phyloP scores from a whole-genome alignment of 805 yeast genomes.

The Yamadazyma ubonensis region DNA sequence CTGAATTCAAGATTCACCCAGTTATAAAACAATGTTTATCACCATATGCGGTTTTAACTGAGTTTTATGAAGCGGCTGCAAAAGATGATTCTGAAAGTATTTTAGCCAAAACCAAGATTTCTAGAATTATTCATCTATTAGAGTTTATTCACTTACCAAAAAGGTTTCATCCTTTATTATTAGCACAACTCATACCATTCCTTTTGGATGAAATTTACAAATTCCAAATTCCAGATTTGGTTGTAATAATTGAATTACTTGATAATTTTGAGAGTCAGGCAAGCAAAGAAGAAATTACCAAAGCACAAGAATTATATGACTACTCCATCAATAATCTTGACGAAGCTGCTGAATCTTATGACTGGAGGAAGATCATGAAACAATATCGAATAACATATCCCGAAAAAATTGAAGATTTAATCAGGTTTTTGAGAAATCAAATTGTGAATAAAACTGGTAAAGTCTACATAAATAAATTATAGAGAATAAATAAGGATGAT shows the following conservation, averaged over 20 bases:
- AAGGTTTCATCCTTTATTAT: slow-evolving; percentile 47
- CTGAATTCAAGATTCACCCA: slow-evolving; percentile 45
- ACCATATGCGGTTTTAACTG: slow-evolving; percentile 65
- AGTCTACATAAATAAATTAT: slow-evolving; percentile 28
- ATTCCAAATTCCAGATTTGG: slow-evolving; percentile 31
- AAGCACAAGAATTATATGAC: slow-evolving; percentile 31
- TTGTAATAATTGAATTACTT: slow-evolving; percentile 38
- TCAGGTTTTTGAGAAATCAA: slow-evolving; percentile 29
- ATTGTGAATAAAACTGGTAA: slow-evolving; percentile 33
- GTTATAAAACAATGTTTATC: slow-evolving; percentile 65
- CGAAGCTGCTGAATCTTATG: slow-evolving; percentile 22
- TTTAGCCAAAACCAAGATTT: slow-evolving; percentile 22
- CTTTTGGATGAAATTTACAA: slow-evolving; percentile 18
- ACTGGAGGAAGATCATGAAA: slow-evolving; percentile 32
- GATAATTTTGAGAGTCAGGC: slow-evolving; percentile 32
- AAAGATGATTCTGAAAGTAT: slow-evolving; percentile 12
- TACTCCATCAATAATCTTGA: slow-evolving; percentile 24
- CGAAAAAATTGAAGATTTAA: slow-evolving; percentile 22
- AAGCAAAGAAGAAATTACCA: slow-evolving; percentile 23
- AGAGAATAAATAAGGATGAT: neutral
- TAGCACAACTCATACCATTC: slow-evolving; percentile 49
- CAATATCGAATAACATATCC: slow-evolving; percentile 20
- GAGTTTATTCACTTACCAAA: slow-evolving; percentile 45
- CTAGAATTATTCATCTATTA: slow-evolving; percentile 50
- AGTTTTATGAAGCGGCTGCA: slow-evolving; percentile 40